phyloP scores from a whole-genome alignment of 108 stramenopile species.

The Skeletonema menzelii region DNA sequence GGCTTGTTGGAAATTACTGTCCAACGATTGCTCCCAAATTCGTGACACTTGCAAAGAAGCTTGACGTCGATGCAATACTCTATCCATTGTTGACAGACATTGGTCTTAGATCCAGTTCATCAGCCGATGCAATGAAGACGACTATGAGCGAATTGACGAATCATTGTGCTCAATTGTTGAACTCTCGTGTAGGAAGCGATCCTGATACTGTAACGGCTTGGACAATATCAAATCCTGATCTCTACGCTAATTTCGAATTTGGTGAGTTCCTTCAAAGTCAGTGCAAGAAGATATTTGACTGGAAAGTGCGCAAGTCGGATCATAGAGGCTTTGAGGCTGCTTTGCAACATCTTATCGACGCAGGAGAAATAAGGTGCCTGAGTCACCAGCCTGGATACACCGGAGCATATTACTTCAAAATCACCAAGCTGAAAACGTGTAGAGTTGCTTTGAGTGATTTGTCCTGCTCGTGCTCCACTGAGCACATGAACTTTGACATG shows the following conservation, averaged over 20 bases:
- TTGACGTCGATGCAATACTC: background rate
- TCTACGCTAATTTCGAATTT: background rate
- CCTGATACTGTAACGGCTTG: background rate
- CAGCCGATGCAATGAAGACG: background rate
- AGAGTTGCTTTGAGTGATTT: background rate
- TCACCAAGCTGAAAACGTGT: conserved; percentile 12
- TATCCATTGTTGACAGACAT: conserved; percentile 6
- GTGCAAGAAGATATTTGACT: conserved; percentile 7
- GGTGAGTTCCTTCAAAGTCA: conserved; percentile 3
- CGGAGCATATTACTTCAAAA: conserved; percentile 4
- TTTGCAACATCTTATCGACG: background rate
- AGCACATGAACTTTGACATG: too few species aligned
- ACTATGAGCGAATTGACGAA: background rate
- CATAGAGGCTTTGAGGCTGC: background rate
- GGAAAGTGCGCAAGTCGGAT: conserved; percentile 5
- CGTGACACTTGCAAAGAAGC: background rate
- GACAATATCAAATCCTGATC: background rate
- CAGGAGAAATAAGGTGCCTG: background rate
- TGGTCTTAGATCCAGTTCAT: background rate
- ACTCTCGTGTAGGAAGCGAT: background rate
- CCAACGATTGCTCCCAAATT: conserved; percentile 1
- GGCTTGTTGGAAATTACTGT: conserved; percentile 3
- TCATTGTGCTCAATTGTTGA: conserved; percentile 2
- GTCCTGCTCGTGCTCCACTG: background rate
- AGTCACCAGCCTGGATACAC: conserved; percentile 3